Conservation (phyloP, 176 grass and related monocot species). For the Microstegium vimineum region DNA sequence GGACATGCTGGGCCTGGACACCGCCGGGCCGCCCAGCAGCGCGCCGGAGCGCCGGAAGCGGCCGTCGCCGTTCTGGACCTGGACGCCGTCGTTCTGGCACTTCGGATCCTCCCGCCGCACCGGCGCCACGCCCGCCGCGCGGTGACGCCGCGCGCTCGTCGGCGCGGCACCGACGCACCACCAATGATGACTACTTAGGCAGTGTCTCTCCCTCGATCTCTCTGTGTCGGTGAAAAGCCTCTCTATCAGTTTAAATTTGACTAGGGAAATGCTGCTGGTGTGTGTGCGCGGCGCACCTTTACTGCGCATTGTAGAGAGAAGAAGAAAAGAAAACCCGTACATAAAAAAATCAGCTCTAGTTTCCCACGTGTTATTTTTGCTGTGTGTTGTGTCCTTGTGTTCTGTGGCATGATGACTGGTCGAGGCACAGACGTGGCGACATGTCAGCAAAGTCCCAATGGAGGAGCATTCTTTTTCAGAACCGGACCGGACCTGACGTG, state of each 20-base stretch:
- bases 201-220: no score
- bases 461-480: neutral
- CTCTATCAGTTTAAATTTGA: neutral
- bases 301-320: neutral
- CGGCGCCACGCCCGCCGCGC: neutral
- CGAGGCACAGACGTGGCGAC: neutral
- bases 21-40: neutral
- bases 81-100: slow-evolving; percentile 41
- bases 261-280: neutral
- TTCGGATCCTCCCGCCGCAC: neutral
- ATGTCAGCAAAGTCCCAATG: neutral
- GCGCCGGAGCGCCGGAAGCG: slow-evolving; percentile 33
- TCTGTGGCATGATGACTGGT: neutral
- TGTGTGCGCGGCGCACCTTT: neutral
- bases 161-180: neutral
- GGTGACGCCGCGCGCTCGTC: neutral
- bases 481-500: no score
- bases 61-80: slow-evolving; percentile 38
- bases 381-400: neutral
- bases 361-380: neutral
- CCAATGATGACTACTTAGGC: neutral
- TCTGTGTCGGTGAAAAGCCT: neutral
- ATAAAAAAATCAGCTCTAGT: neutral
- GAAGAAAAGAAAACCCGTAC: neutral
- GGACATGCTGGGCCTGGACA: slow-evolving; percentile 65